Conservation (phyloP, 179 eudicot genomes). For the Drosera spatulata region DNA sequence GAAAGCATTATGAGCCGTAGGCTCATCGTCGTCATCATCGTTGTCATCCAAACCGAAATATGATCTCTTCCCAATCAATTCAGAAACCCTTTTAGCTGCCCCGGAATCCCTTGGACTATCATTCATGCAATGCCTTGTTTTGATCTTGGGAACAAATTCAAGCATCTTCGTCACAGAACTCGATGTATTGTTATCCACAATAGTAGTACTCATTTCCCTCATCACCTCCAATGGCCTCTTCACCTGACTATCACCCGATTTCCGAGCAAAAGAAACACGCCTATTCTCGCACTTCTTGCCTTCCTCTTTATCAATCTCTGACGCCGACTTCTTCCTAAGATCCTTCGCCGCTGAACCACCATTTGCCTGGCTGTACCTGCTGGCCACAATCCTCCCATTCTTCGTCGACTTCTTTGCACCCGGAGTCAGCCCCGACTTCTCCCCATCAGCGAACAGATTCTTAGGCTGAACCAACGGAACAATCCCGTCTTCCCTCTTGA, state of each 20-base stretch:
- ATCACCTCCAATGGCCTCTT: conserved; percentile 61
- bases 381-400: conserved; percentile 64
- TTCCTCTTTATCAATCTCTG: conserved; percentile 54
- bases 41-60: conserved; percentile 18
- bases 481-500: conserved; percentile 61
- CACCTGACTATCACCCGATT: conserved; percentile 25
- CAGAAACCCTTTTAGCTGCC: conserved; percentile 32
- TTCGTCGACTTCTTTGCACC: conserved; percentile 45
- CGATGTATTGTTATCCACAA: conserved; percentile 22
- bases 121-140: conserved; percentile 11
- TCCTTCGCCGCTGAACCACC: conserved; percentile 37
- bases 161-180: conserved; percentile 21
- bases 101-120: conserved; percentile 32
- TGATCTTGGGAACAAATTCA: conserved; percentile 39
- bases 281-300: conserved; percentile 43
- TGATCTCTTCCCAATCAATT: conserved; percentile 26
- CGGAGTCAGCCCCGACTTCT: conserved; percentile 26
- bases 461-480: conserved; percentile 62
- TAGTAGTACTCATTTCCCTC: conserved; percentile 27
- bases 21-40: conserved; percentile 5
- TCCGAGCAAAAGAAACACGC: conserved; percentile 44
- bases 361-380: conserved; percentile 59
- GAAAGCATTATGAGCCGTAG: conserved; percentile 14
- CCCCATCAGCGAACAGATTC: conserved; percentile 67
- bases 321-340: conserved; percentile 59